Percentiles rank a stretch among this genome's conserved stretches.
Evolutionary conservation across 148 eudicot genomes (phyloP).

Genomic region (Oxyria digyna): DNA sequence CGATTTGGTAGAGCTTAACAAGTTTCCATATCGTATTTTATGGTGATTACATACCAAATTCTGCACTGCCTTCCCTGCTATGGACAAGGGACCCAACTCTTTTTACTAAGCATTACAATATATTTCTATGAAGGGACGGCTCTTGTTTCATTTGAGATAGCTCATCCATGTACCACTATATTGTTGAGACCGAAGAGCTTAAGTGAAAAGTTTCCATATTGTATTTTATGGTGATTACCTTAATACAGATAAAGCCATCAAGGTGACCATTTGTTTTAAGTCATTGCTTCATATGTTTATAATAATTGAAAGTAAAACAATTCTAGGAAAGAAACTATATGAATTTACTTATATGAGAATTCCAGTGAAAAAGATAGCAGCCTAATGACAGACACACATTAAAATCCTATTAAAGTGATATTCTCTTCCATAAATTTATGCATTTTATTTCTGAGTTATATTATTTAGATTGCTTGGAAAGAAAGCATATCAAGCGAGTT

Average conservation of each 20-base stretch:
- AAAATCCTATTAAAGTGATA: neutral
- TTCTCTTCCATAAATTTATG: neutral
- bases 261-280: too few relatives aligned
- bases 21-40: neutral
- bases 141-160: neutral
- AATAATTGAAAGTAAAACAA: too few relatives aligned
- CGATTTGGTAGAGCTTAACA: too few relatives aligned
- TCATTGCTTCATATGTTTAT: too few relatives aligned
- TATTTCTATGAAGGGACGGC: neutral
- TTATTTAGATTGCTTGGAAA: neutral
- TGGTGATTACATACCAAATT: neutral
- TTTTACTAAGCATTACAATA: neutral
- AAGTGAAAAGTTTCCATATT: neutral
- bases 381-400: too few relatives aligned
- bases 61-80: neutral
- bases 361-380: too few relatives aligned
- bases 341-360: too few relatives aligned
- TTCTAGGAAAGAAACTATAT: too few relatives aligned
- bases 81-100: neutral
- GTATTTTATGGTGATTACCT: neutral
- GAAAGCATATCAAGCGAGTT: neutral
- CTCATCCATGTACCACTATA: neutral
- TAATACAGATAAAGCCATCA: neutral
- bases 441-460: neutral
- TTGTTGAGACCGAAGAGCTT: neutral